Base-by-base conservation (phyloP, 1,139 yeast species). In the Komagataea norvegica region DNA sequence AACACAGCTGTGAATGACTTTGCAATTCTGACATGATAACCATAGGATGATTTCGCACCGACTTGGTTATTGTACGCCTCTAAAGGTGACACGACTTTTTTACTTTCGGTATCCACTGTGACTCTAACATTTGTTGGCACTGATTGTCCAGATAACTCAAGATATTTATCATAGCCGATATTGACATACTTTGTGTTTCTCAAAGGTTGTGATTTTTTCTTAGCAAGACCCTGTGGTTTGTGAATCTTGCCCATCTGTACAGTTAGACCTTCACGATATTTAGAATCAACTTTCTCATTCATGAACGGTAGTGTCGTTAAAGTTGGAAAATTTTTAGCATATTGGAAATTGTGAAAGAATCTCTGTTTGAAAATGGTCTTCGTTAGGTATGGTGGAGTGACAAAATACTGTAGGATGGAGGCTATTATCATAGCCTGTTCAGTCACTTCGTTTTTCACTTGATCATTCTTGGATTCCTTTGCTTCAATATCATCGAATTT, bases 321-420 rank as follows among this genome's bases (percentile, higher is more conserved):
- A 52, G 77, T 78, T 28, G 96, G 96, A 45, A 83, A 67, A 47
- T 72, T 76, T 31, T 68, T 65, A 1, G 95, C 96, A 48, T 76
- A 70, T 42, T 72, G 72, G 59, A 85, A 79, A 48, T 79, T 71
- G 17, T 60, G 53, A 23, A 56, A 45, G 37, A 60, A 61, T 18
- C 65, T 57, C 37, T 67, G 62, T 41, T 69, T 68, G 61, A 88
- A 84, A 8, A 81, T 69, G 1, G 79, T 62, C 45, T 79, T 77
- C 18, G 81, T 72, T 28, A 88, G 67, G 54, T 88, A 86, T 34
- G 89, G 85, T 1, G 96, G 96, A 0, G 96, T 88, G 13, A 88
- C 76, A 52, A 86, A 86, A 55, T 67, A 88, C 56, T 87, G 95
- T 38, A 88, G 64, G 37, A 88, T 65, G 2, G 81, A 69, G 1